phyloP scores from a whole-genome alignment of 352 stramenopile species.

The Pythium utonaiense region DNA sequence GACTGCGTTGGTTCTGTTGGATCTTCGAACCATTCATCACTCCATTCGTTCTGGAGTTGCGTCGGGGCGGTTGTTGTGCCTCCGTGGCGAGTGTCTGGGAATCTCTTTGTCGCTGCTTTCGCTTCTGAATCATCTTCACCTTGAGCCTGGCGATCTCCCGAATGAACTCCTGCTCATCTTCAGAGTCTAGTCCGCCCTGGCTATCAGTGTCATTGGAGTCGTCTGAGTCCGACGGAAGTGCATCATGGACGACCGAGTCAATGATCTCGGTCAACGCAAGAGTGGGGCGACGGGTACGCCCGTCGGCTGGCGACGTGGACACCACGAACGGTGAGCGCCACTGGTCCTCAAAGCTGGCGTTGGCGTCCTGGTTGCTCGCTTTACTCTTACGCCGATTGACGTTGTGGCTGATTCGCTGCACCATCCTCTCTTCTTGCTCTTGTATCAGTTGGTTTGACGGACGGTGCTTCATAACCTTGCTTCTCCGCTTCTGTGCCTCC shows the following conservation, averaged over 20 bases:
- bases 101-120: no score
- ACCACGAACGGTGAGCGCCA: background rate
- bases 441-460: background rate
- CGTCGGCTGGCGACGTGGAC: background rate
- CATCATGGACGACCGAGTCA: no score
- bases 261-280: conserved; percentile 15
- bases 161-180: no score
- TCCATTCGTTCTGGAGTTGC: background rate
- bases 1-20: conserved; percentile 2
- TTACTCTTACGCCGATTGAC: conserved; percentile 11
- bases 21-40: background rate
- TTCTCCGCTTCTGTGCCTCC: conserved; percentile 15
- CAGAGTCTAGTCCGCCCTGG: no score
- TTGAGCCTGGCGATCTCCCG: no score
- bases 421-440: conserved; percentile 16
- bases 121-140: no score
- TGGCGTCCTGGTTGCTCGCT: conserved; percentile 1
- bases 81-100: no score
- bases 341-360: background rate
- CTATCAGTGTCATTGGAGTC: no score
- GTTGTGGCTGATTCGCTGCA: background rate
- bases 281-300: conserved; percentile 8
- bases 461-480: background rate
- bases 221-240: no score
- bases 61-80: no score